phyloP scores from a whole-genome alignment of 805 yeast species.

The Ogataea saltuana region DNA sequence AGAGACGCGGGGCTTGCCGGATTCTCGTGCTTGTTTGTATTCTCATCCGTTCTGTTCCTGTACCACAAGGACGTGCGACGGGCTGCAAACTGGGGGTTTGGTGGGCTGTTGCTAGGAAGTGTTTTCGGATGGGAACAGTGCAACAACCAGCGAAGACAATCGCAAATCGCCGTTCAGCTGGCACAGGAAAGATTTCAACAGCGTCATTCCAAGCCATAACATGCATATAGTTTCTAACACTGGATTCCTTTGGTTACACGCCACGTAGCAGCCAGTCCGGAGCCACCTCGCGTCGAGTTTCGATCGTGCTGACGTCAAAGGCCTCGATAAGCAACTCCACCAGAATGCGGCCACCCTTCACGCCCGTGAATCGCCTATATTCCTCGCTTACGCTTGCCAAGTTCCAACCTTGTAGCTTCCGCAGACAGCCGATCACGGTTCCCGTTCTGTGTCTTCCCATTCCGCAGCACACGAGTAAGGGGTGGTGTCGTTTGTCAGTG shows the following conservation, averaged over 20 bases:
- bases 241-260: neutral
- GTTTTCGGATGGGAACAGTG: slow-evolving; percentile 94
- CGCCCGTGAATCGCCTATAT: slow-evolving; percentile 90
- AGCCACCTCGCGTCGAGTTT: slow-evolving; percentile 42
- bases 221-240: neutral
- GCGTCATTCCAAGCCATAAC: slow-evolving; percentile 34
- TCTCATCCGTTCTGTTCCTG: slow-evolving; percentile 65
- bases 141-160: slow-evolving; percentile 64
- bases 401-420: slow-evolving; percentile 97
- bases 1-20: slow-evolving; percentile 80
- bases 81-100: slow-evolving; percentile 80
- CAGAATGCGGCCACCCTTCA: slow-evolving; percentile 86
- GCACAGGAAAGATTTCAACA: slow-evolving; percentile 54
- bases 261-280: slow-evolving; percentile 48
- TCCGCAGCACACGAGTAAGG: slow-evolving; percentile 90
- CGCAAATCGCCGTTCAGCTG: slow-evolving; percentile 63
- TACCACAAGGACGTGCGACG: slow-evolving; percentile 61
- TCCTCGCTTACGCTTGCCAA: slow-evolving; percentile 91
- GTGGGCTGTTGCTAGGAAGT: slow-evolving; percentile 77
- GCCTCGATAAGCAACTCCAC: slow-evolving; percentile 89
- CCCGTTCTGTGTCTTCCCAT: slow-evolving; percentile 99
- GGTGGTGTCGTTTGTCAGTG: slow-evolving; percentile 71
- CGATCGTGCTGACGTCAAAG: slow-evolving; percentile 49
- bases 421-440: slow-evolving; percentile 89
- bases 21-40: slow-evolving; percentile 67